phyloP scores from a whole-genome alignment of 495 filamentous ascomycete species.

The Lasiosphaeriaceae sp. region DNA sequence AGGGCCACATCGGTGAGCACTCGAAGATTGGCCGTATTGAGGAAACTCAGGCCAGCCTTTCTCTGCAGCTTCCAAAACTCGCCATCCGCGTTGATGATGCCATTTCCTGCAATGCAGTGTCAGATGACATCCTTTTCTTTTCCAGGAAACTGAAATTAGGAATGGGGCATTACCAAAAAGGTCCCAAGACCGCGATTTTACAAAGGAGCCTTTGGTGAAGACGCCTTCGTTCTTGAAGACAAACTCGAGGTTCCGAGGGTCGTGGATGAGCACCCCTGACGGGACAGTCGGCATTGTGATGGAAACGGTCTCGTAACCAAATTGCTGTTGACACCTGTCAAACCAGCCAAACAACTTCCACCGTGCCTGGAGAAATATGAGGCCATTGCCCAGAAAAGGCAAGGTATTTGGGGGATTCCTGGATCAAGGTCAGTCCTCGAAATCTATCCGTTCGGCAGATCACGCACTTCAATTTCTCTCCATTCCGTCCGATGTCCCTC shows the following conservation, averaged over 20 bases:
- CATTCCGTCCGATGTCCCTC: constrained; percentile 23
- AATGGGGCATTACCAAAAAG: constrained; percentile 43
- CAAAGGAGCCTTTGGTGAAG: constrained; percentile 56
- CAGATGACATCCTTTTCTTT: neutral
- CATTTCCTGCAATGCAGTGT: constrained; percentile 37
- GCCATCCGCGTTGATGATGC: constrained; percentile 62
- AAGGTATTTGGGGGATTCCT: constrained; percentile 53
- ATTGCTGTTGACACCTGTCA: constrained; percentile 48
- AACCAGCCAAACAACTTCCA: constrained; percentile 59
- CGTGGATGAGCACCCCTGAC: constrained; percentile 55
- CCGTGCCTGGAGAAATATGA: constrained; percentile 53
- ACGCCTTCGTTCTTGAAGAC: constrained; percentile 56
- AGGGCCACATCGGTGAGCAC: constrained; percentile 53
- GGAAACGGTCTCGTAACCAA: constrained; percentile 53
- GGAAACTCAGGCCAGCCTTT: constrained; percentile 55
- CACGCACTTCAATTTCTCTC: constrained; percentile 23
- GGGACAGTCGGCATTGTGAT: constrained; percentile 55
- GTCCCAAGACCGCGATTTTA: constrained; percentile 55
- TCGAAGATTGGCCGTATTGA: constrained; percentile 52
- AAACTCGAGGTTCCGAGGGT: constrained; percentile 55
- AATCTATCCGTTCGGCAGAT: neutral
- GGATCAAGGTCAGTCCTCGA: neutral
- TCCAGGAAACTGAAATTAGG: neutral
- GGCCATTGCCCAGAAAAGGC: constrained; percentile 54
- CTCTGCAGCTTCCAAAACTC: constrained; percentile 57